Percentiles rank a stretch among this genome's conserved stretches.
Conservation (phyloP, 108 stramenopile genomes). For the Cyclostephanos invisitatus region DNA sequence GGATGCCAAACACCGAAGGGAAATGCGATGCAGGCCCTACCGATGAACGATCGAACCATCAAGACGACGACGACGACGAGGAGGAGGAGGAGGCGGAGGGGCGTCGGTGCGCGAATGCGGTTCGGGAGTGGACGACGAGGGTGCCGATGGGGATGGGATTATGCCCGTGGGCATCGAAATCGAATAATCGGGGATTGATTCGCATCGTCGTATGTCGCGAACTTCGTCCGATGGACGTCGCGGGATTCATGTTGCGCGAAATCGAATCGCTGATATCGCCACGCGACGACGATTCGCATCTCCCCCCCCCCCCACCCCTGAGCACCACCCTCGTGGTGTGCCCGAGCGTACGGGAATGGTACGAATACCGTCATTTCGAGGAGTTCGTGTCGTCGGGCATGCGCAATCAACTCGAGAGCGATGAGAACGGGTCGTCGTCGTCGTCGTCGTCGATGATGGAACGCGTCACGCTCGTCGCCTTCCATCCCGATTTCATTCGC, state of each 20-base stretch:
- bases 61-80: no score
- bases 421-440: no score
- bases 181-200: background rate
- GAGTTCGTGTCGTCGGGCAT: no score
- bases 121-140: constrained; percentile 1
- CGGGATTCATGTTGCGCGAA: background rate
- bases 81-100: no score
- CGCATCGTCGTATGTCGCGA: background rate
- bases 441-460: constrained; percentile 15
- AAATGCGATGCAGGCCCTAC: no score
- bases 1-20: no score
- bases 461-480: constrained; percentile 52
- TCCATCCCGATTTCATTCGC: constrained; percentile 53
- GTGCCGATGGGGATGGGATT: constrained; percentile 8
- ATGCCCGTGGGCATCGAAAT: constrained; percentile 1
- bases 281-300: background rate
- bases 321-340: constrained; percentile 49
- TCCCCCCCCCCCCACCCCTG: constrained; percentile 14
- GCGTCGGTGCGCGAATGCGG: background rate
- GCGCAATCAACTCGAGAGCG: no score
- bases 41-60: no score
- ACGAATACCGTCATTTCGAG: constrained; percentile 43
- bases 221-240: background rate
- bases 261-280: background rate
- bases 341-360: constrained; percentile 45